Base-by-base conservation (phyloP, 2,329 filamentous ascomycete species). In the Stachybotrys chartarum region DNA sequence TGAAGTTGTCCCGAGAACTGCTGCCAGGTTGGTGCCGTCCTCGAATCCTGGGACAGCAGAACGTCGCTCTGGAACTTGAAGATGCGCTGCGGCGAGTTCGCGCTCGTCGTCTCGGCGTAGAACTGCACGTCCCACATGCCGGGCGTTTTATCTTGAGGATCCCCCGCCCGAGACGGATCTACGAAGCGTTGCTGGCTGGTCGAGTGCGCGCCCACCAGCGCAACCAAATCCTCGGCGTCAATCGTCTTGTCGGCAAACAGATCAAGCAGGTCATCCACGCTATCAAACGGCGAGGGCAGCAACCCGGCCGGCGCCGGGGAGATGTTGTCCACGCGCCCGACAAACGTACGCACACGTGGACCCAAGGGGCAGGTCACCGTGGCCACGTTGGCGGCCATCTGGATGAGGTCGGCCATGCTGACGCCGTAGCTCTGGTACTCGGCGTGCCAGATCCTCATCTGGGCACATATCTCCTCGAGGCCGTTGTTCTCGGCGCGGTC, bases 341-440 rank as follows among this genome's bases (percentile, higher is more conserved):
- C 50, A 35, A 39, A 52, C 8, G 11, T 18, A 31, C 50, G 50
- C 17, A 52, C 35, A 31, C 50, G 50, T 7, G 50, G 50, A 12
- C 50, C 50, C 11, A 52, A n/a, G 11, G 50, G 50, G 35, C 50
- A 52, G 32, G 39, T 32, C 10, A 52, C 50, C 5, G 50, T 52
- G 50, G 14, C 50, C 31, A 52, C 50, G 32, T 32, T 52, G 50
- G 50, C 50, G 50, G 16, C 35, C 50, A 52, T 52, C 50, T 52
- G 50, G 50, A 52, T 52, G n/a, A 52, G 31, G 18, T 52, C 50
- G 50, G 50, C 50, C 50, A 52, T 52, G 32, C 32, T 52, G 31
- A 52, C 50, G 50, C 50, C 50, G 50, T 42, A 52, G 32, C 32
- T 32, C 50, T 52, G 32, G 32, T 52, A 52, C 50, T 52, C 30